phyloP scores from a whole-genome alignment of 805 yeast species.

The Nakazawaea wickerhamii region DNA sequence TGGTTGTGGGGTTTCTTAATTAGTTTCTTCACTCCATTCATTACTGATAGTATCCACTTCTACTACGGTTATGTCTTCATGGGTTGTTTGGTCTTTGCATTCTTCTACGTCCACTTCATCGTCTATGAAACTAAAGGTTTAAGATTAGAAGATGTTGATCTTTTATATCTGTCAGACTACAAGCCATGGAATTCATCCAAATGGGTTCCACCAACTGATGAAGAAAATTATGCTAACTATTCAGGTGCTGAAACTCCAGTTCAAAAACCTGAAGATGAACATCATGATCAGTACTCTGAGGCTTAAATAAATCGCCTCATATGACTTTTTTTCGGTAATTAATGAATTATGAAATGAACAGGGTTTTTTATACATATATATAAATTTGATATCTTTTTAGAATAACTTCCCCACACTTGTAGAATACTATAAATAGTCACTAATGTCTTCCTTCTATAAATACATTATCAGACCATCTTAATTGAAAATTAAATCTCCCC shows the following conservation, averaged over 20 bases:
- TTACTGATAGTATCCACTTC: conserved; percentile 42
- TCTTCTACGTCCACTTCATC: conserved; percentile 50
- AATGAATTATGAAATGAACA: neutral
- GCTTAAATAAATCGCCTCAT: neutral
- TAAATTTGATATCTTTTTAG: no score
- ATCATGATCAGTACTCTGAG: conserved; percentile 2
- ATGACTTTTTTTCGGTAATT: neutral
- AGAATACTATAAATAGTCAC: no score
- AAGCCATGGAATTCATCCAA: conserved; percentile 41
- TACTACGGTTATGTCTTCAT: conserved; percentile 47
- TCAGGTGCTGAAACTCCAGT: conserved; percentile 10
- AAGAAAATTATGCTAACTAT: neutral
- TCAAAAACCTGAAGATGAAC: conserved; percentile 3
- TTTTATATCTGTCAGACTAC: conserved; percentile 43
- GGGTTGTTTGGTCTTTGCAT: conserved; percentile 51
- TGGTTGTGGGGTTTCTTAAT: conserved; percentile 71
- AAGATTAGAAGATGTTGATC: conserved; percentile 63
- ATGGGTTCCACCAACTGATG: conserved; percentile 44
- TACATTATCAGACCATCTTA: no score
- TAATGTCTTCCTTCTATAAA: no score
- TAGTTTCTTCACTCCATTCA: conserved; percentile 60
- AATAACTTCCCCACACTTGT: no score
- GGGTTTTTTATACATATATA: neutral
- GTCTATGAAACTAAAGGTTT: conserved; percentile 66
- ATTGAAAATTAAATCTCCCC: no score